Base-by-base conservation (phyloP, 768 basidiomycete species). In the Ramaria sp. region DNA sequence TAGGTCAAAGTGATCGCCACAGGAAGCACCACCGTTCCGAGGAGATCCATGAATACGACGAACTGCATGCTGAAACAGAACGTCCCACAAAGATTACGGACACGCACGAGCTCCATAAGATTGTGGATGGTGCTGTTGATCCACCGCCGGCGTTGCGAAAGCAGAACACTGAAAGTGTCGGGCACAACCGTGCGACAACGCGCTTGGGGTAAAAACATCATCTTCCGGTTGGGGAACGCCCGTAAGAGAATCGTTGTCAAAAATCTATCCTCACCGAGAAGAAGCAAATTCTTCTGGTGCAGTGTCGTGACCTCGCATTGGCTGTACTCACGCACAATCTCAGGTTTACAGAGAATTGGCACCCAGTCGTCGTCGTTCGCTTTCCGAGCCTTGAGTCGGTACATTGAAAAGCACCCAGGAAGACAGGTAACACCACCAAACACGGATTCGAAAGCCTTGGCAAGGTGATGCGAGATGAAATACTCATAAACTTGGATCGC, bases 11-110 rank as follows among this genome's bases (percentile, higher is more conserved):
- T 71, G 62, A 99, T 96, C 58, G 95, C 95, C 62, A 97, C 82
- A 25, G 96, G 96, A 16, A 97, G 79, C 20, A 96, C 93, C 61
- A 91, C 80, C 2, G 90, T 94, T 56, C 89, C 89, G 56, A 93
- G 70, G 42, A 94, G 79, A 67, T 97, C 93, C 89, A 98, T 93
- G 72, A 95, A 91, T 52, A 98, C 93, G 67, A 98, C 84, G 68
- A 98, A 98, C 67, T 98, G 96, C 94, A 97, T 98, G 70, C 92
- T 96, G 72, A 98, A 97, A 75, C 96, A 99, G 70, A 99, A 99
- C 28, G 95, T 98, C 34, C 96, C 96, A 68, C 96, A 98, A 15
- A 97, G 78, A 65, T 99, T 92, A 60, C 88, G 89, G 38, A 99
- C 96, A 57, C 90, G 82, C 34, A 97, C 90, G 37, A 99, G 85